Evolutionary conservation across 1,284 basidiomycete species (phyloP), one percentile per base, ranked within the genome.

Genomic region (Malassezia slooffiae): DNA sequence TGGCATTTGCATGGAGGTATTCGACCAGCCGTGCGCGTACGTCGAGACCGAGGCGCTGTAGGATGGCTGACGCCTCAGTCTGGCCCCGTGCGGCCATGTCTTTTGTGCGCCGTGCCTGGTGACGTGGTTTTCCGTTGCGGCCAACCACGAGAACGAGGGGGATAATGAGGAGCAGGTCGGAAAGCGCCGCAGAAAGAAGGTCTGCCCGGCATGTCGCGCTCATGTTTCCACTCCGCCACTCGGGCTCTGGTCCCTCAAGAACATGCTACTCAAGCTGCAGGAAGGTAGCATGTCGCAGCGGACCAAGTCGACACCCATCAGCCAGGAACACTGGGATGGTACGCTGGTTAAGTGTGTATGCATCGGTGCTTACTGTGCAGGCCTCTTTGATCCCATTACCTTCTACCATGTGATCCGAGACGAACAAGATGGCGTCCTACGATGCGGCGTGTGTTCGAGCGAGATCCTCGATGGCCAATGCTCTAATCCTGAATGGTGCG

Each of bases 101-200:
- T 67, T 63, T 27, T 67, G 64, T 41, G 58, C 62, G 8, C 44
- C 48, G 35, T 67, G 64, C 40, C 52, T 67, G 6, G 50, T 59
- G 8, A 44, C 50, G 11, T 67, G 60, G 60, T 67, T 67, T 48
- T 55, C 53, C 28, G 55, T 53, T 22, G 60, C 54, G 6, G 30
- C n/a, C n/a, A n/a, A 47, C 3, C 50, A 46, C 9, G 47, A 49
- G 32, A 52, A 60, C 3, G 44, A 52, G 24, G 22, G 39, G 7
- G 42, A 49, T 5, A 34, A 33, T 1, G 41, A 38, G 13, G 32
- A 41, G n/a, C 46, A 45, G 11, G n/a, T 22, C 4, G 51, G 54
- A 10, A 59, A 51, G 4, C 54, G 54, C 5, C 46, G 50, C 24
- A 50, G 59, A 13, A 58, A 58, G 24, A 67, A 67, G 47, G 47